Conservation (phyloP, 495 filamentous ascomycete genomes). For the Staphylotrichum longicolle region DNA sequence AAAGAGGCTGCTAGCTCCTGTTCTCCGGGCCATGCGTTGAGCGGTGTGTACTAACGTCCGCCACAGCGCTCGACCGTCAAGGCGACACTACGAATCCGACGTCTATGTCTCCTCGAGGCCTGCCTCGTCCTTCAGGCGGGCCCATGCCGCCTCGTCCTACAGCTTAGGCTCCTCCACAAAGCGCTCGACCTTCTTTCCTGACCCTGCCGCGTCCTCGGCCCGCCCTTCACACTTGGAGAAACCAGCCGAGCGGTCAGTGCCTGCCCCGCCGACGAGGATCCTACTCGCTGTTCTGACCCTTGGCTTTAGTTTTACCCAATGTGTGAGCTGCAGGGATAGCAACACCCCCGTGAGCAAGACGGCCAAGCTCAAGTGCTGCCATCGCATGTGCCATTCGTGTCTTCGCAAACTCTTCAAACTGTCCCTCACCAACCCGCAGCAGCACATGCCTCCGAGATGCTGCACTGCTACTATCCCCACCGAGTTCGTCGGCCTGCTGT, state of each 20-base stretch:
- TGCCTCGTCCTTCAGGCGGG: constrained; percentile 30
- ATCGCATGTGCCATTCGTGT: constrained; percentile 75
- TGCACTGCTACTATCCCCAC: constrained; percentile 72
- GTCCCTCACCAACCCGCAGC: constrained; percentile 68
- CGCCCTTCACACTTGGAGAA: constrained; percentile 31
- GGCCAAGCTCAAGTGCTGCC: constrained; percentile 68
- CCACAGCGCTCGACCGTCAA: constrained; percentile 25
- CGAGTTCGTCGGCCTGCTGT: constrained; percentile 70
- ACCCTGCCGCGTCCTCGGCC: constrained; percentile 35
- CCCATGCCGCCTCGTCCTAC: constrained; percentile 41
- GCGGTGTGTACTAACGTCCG: constrained; percentile 22
- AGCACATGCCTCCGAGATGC: constrained; percentile 78
- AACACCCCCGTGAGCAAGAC: constrained; percentile 57
- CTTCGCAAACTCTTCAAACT: constrained; percentile 67
- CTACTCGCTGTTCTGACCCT: constrained; percentile 20
- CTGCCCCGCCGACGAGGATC: background rate
- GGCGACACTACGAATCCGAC: constrained; percentile 43
- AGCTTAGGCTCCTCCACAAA: constrained; percentile 41
- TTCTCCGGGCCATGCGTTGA: background rate
- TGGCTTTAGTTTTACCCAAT: constrained; percentile 58
- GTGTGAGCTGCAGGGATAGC: constrained; percentile 65
- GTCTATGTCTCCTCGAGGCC: constrained; percentile 24
- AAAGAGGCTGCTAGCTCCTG: background rate
- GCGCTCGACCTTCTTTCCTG: constrained; percentile 38
- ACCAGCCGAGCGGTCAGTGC: constrained; percentile 37